Conservation (phyloP, 1,139 yeast species). For the Pneumocystis jirovecii region DNA sequence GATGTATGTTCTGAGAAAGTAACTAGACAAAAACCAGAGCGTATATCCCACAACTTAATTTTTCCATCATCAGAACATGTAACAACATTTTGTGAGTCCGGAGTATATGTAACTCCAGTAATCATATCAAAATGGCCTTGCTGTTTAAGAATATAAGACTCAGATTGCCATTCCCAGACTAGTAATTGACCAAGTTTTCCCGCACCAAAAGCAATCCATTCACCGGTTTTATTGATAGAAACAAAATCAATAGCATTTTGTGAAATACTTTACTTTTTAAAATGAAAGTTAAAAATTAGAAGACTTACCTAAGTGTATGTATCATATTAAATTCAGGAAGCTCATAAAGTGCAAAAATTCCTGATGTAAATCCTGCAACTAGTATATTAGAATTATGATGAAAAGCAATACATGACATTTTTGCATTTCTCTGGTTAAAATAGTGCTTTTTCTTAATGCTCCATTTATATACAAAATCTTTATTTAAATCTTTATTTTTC, state of each 20-base stretch:
- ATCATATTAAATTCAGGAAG: constrained; percentile 59
- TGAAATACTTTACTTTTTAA: constrained; percentile 47
- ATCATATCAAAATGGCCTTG: constrained; percentile 94
- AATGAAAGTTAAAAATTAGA: not conserved
- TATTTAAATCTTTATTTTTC: constrained; percentile 30
- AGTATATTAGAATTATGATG: constrained; percentile 57
- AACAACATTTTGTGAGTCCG: constrained; percentile 84
- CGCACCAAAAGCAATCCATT: constrained; percentile 95
- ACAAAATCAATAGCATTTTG: constrained; percentile 79
- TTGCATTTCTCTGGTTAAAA: constrained; percentile 50
- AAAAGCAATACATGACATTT: constrained; percentile 68
- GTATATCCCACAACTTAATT: constrained; percentile 89
- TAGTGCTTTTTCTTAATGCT: constrained; percentile 62
- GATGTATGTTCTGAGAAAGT: constrained; percentile 87
- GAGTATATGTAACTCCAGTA: constrained; percentile 73
- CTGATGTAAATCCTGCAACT: constrained; percentile 81
- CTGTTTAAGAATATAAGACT: constrained; percentile 83
- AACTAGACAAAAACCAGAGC: constrained; percentile 80
- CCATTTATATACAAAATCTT: constrained; percentile 40
- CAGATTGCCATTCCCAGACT: constrained; percentile 98
- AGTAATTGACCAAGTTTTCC: constrained; percentile 78
- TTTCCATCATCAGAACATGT: constrained; percentile 97
- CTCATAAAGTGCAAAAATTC: constrained; percentile 88
- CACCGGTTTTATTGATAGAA: constrained; percentile 67
- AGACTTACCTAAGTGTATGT: constrained; percentile 41